Conservation (phyloP, 306 rosid genomes). For the Vigna radiata region DNA sequence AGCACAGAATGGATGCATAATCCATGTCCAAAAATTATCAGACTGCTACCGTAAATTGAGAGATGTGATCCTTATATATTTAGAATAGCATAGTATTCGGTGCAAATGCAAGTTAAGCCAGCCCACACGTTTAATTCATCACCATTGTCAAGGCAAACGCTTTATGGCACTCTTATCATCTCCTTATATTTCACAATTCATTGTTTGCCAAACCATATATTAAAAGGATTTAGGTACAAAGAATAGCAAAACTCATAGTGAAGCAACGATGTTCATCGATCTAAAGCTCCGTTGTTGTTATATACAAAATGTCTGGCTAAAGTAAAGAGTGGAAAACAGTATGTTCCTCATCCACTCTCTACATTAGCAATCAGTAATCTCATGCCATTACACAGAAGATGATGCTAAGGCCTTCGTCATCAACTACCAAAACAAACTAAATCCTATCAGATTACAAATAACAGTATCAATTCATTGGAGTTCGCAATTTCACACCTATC, state of each 20-base stretch:
- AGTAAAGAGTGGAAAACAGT: not conserved
- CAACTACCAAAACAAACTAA: conserved; percentile 30
- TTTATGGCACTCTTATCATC: not conserved
- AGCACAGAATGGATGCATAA: not conserved
- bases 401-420: conserved; percentile 17
- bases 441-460: conserved; percentile 19
- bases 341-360: conserved; percentile 9
- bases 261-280: not conserved
- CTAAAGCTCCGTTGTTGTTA: not conserved
- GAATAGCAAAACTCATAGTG: not conserved
- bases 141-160: not conserved
- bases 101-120: too few species aligned
- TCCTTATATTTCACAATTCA: not conserved
- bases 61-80: not conserved
- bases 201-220: not conserved
- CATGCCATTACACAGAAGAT: conserved; percentile 21
- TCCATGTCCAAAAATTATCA: not conserved
- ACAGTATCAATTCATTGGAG: not conserved
- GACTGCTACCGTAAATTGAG: not conserved
- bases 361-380: conserved; percentile 16
- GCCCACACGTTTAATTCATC: not conserved
- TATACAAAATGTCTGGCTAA: not conserved
- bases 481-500: not conserved
- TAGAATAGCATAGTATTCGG: not conserved
- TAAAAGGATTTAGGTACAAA: not conserved